These are phyloP conservation scores for Neoarthrinium moseri DNA, from an alignment of 2,329 filamentous ascomycete genomes.

Conservation along the genomic window DNA sequence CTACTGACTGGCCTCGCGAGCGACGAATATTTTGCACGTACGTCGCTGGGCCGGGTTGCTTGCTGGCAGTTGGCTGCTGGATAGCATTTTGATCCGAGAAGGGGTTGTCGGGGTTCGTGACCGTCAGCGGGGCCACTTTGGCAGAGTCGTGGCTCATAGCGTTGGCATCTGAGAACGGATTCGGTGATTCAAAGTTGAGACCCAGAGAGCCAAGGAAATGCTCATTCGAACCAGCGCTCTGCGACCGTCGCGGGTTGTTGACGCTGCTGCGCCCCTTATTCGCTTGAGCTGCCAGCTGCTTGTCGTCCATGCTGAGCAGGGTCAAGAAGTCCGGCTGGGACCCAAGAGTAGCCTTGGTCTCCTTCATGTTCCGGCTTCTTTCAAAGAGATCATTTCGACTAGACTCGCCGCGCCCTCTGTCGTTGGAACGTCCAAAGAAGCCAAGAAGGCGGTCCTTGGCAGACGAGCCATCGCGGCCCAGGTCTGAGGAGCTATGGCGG, in stretches of 20 bases:
- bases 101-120: constrained; percentile 35
- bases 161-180: constrained; percentile 52
- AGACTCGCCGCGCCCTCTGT: constrained; percentile 23
- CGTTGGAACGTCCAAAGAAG: constrained; percentile 44
- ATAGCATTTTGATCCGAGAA: constrained; percentile 51
- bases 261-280: constrained; percentile 9
- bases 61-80: constrained; percentile 17
- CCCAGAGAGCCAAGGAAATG: constrained; percentile 39
- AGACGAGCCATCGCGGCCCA: constrained; percentile 20
- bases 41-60: constrained; percentile 31
- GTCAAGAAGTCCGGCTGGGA: constrained; percentile 44
- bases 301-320: constrained; percentile 40
- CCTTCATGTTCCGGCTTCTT: constrained; percentile 22
- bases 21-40: constrained; percentile 48
- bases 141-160: constrained; percentile 36
- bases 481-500: constrained; percentile 32
- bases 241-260: constrained; percentile 22
- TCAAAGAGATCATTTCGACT: constrained; percentile 24
- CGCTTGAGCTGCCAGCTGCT: constrained; percentile 28
- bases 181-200: constrained; percentile 32
- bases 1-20: constrained; percentile 46
- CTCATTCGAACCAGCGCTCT: constrained; percentile 32
- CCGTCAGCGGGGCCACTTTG: constrained; percentile 34
- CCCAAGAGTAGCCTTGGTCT: constrained; percentile 14
- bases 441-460: constrained; percentile 39